Percentiles rank a stretch among this genome's conserved stretches.
These are phyloP conservation scores for Candida bentonensis DNA, from an alignment of 805 yeast species.

Conservation along the genomic window DNA sequence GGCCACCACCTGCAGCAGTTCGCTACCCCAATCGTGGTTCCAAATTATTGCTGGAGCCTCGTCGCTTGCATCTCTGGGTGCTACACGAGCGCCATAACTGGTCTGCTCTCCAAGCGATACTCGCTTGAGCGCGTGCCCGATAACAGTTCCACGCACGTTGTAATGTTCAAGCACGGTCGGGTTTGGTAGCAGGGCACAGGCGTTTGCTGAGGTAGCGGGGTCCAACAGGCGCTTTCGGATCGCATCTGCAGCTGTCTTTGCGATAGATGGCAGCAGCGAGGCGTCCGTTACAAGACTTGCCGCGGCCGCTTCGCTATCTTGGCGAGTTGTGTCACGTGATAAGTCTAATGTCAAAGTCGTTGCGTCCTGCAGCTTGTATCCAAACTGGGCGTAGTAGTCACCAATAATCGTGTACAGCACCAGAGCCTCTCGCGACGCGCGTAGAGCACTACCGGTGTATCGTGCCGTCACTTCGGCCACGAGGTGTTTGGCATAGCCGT, in stretches of 20 bases:
- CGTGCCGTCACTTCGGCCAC: slow-evolving; percentile 13
- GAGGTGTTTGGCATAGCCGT: slow-evolving; percentile 36
- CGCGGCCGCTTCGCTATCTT: too few species aligned
- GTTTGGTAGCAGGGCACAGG: not conserved
- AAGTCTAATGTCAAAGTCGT: not conserved
- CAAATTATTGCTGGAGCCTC: not conserved
- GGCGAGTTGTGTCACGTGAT: too few species aligned
- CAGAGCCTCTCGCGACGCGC: not conserved
- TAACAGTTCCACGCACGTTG: not conserved
- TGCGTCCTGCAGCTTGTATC: slow-evolving; percentile 14
- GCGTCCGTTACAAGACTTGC: not conserved
- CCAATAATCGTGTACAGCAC: slow-evolving; percentile 51
- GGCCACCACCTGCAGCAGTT: not conserved
- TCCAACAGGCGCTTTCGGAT: not conserved
- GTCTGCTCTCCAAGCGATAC: not conserved
- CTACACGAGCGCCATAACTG: too few species aligned
- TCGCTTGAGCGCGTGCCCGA: not conserved
- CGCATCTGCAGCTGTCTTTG: not conserved
- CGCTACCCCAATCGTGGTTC: not conserved
- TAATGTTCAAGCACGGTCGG: not conserved
- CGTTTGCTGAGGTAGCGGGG: not conserved
- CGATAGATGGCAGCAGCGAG: not conserved
- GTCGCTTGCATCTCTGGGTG: too few species aligned
- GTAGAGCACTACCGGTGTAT: slow-evolving; percentile 15
- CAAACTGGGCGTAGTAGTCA: slow-evolving; percentile 42